Base-by-base conservation (phyloP, 139 green algal genomes). In the Pseudopediastrum boryanum region DNA sequence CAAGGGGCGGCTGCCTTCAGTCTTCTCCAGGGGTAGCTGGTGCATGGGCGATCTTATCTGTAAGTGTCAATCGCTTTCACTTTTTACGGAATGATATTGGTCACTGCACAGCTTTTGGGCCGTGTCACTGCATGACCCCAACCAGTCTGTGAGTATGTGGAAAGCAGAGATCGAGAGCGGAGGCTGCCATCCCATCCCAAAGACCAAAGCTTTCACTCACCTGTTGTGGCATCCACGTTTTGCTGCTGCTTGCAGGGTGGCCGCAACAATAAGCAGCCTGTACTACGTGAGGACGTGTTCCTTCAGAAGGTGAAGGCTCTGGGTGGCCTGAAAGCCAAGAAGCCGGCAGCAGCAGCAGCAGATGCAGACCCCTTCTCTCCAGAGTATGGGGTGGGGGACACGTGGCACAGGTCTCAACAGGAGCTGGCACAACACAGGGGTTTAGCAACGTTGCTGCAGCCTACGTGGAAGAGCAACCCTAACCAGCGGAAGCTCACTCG, bases 221-320 rank as follows among this genome's bases (percentile, higher is more conserved):
- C 6, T 29, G 39, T 12, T 6, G 5, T 36, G 38, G 7, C 8
- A 27, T 12, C 23, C 13, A 23, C n/a, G 66, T 29, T 36, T 54
- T 46, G 16, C 7, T 58, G 8, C 10, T 66, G 27, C 21, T 6
- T 71, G 62, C 86, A 93, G 87, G 87, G 91, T 46, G 94, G 92
- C 19, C 85, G 82, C 2, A 76, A 86, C 36, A 68, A 64, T 41
- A 83, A 87, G 38, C 83, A 95, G 42, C 90, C 90, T 13, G 93
- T 98, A 42, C 88, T 98, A 79, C 80, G 92, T 0, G 95, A 98
- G 85, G 95, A 98, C 80, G 84, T 95, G 68, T 85, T 98, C 69
- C 73, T 90, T 63, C 83, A 88, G 54, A 85, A 87, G 61, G 79
- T 67, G 6, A 88, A 86, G 54, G 82, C 82, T 23, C 42, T 79